phyloP scores from a whole-genome alignment of 768 basidiomycete genomes.

The Trametes coccinea region DNA sequence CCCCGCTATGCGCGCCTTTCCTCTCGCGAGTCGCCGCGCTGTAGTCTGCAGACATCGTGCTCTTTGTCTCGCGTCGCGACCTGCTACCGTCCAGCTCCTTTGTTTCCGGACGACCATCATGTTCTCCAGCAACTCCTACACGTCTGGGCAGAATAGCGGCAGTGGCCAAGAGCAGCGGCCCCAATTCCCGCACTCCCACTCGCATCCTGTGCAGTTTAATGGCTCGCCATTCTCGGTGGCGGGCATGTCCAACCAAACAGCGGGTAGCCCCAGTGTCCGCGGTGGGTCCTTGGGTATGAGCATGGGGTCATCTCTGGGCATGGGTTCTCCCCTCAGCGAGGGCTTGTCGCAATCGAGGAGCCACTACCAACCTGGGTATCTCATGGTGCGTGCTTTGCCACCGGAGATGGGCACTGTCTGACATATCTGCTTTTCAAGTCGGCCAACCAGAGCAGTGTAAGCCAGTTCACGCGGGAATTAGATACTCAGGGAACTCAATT shows the following conservation, averaged over 20 bases:
- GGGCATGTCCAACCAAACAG: constrained; percentile 57
- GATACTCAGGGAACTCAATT: neutral
- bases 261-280: constrained; percentile 56
- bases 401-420: neutral
- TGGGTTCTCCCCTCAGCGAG: constrained; percentile 54
- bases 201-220: constrained; percentile 27
- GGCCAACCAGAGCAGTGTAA: constrained; percentile 60
- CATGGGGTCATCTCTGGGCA: constrained; percentile 35
- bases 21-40: too few species aligned
- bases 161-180: constrained; percentile 26
- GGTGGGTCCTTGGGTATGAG: constrained; percentile 33
- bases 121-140: constrained; percentile 29
- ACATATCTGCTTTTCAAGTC: constrained; percentile 38
- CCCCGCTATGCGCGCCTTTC: neutral
- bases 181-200: constrained; percentile 30
- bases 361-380: constrained; percentile 79
- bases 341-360: constrained; percentile 70
- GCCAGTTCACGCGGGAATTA: neutral
- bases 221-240: constrained; percentile 52
- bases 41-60: neutral
- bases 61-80: neutral
- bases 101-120: constrained; percentile 10
- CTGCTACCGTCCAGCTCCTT: neutral
- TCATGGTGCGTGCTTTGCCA: constrained; percentile 57
- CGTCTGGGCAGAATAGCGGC: constrained; percentile 11